Conservation (phyloP, 2,329 filamentous ascomycete genomes). For the Hymenotorrendiella dingleyae region DNA sequence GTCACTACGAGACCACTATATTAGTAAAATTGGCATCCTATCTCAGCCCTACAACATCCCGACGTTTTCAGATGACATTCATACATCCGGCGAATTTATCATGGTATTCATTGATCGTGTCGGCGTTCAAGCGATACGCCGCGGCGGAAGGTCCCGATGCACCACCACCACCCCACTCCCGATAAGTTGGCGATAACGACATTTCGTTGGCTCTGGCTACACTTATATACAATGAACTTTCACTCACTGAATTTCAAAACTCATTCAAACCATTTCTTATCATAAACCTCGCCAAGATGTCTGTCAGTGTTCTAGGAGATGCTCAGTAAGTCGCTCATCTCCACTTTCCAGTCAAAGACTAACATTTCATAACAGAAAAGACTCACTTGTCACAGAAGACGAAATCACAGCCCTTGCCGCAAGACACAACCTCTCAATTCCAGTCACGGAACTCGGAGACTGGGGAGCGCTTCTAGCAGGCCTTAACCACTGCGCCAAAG, state of each 20-base stretch:
- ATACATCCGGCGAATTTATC: background rate
- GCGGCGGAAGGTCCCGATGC: too few species aligned
- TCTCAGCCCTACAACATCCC: background rate
- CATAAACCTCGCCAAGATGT: too few species aligned
- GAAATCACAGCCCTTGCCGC: slow-evolving; percentile 15
- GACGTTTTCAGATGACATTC: background rate
- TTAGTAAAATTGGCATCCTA: too few species aligned
- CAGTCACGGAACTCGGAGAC: slow-evolving; percentile 13
- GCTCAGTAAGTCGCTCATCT: slow-evolving; percentile 11
- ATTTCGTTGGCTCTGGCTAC: too few species aligned
- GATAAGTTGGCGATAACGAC: too few species aligned
- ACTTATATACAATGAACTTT: too few species aligned
- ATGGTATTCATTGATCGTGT: background rate
- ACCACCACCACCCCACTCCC: too few species aligned
- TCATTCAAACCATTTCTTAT: too few species aligned
- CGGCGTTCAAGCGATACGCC: too few species aligned
- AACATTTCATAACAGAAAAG: slow-evolving; percentile 11
- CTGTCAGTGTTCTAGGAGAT: slow-evolving; percentile 14
- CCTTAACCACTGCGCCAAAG: slow-evolving; percentile 21
- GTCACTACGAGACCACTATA: too few species aligned
- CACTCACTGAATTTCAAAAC: too few species aligned
- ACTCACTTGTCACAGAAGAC: slow-evolving; percentile 15
- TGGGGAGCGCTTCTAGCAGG: slow-evolving; percentile 18
- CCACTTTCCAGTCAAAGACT: background rate
- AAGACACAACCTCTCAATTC: slow-evolving; percentile 12